These are phyloP conservation scores for Torulaspora indica DNA, from an alignment of 805 yeast genomes.

Conservation along the genomic window DNA sequence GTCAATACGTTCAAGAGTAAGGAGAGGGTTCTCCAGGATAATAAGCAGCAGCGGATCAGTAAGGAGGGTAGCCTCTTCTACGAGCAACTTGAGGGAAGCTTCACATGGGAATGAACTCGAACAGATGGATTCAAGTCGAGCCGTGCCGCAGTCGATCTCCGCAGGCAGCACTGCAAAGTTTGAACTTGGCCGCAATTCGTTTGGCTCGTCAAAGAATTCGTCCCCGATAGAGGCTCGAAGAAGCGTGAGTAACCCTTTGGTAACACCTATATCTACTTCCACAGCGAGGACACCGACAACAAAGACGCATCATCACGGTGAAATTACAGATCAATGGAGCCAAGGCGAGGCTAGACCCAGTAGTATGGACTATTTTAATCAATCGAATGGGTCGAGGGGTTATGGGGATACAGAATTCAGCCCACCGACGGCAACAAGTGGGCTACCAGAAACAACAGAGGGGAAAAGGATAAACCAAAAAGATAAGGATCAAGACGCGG, in stretches of 20 bases:
- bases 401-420: neutral
- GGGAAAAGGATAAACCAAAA: neutral
- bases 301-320: constrained; percentile 1
- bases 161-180: neutral
- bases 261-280: constrained; percentile 15
- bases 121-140: neutral
- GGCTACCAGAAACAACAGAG: neutral
- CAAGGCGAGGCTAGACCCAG: neutral
- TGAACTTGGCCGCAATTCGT: neutral
- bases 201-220: constrained; percentile 1
- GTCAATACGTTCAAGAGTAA: constrained; percentile 30
- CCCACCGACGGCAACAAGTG: neutral
- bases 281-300: constrained; percentile 12
- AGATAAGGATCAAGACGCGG: constrained; percentile 5
- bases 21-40: constrained; percentile 28
- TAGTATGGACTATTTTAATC: neutral
- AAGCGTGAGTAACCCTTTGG: constrained; percentile 3
- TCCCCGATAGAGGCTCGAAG: constrained; percentile 4
- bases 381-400: neutral
- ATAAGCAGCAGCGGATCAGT: constrained; percentile 23
- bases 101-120: neutral
- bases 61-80: constrained; percentile 14
- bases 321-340: constrained; percentile 1
- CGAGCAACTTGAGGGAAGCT: neutral
- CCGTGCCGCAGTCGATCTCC: neutral